Base-by-base conservation (phyloP, 257 asterid species). In the Voacanga thouarsii region DNA sequence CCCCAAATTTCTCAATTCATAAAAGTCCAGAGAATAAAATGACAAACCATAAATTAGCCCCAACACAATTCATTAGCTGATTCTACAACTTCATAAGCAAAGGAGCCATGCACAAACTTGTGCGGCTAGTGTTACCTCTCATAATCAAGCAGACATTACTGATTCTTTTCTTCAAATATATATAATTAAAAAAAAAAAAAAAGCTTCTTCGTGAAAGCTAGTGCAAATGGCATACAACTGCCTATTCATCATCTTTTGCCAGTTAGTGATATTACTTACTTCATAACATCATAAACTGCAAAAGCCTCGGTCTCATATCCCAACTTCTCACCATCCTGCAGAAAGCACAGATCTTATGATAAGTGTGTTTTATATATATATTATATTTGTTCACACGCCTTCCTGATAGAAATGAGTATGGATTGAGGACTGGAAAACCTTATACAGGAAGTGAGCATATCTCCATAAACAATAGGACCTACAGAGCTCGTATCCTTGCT, bases 301-400 rank as follows among this genome's bases (percentile, higher is more conserved):
- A 95, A 89, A 78, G 99, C 98, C 85, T 93, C 99, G 0, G 96
- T 90, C 86, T 95, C 99, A 79, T 95, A 93, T 75, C 98, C 97
- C 90, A 90, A 82, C 88, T 95, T 91, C 85, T 87, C 93, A 68
- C 92, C 97, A 75, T 86, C 96, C 99, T 95, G 91, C 89, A 82
- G 81, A 78, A 57, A 43, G 63, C 68, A 72, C 57, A 80, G 61
- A 79, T 49, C 64, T 57, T 4, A 75, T 59, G 2, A 66, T 71
- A 65, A 47, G 68, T 24, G 69, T 57, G 66, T 18, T 64, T 0
- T 33, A 33, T 33, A 55, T 55, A 21, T 15, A 53, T 53, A 53
- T 14, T 33, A 33, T 2, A 33, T 33, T 33, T 33, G 2, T 33
- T 33, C 37, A 33, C 37, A 33, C 37, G 2, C 2, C 37, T 33